These are phyloP conservation scores for Vicia faba DNA, from an alignment of 306 rosid genomes.

Conservation along the genomic window DNA sequence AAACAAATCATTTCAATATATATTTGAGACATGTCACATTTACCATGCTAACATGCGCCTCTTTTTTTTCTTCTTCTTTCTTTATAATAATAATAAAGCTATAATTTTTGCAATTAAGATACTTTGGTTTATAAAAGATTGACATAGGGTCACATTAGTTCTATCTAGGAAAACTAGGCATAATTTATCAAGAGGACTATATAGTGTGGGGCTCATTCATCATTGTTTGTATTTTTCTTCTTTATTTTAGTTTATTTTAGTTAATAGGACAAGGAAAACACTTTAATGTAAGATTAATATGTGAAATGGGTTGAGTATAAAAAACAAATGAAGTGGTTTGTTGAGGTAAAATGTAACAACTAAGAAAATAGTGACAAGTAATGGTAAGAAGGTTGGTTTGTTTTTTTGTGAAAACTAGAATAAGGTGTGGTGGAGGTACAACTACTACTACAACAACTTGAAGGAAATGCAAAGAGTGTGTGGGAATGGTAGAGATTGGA, in stretches of 20 bases:
- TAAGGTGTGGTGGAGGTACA: not conserved
- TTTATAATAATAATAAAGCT: too few relatives aligned
- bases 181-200: not conserved
- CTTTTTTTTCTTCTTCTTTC: too few relatives aligned
- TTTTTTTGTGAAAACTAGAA: not conserved
- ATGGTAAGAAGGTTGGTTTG: not conserved
- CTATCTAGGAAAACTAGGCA: not conserved
- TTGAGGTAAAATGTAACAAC: not conserved
- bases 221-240: not conserved
- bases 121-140: not conserved
- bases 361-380: not conserved
- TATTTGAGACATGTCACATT: slow-evolving; percentile 41
- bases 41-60: slow-evolving; percentile 9
- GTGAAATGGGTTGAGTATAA: not conserved
- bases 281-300: not conserved
- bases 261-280: slow-evolving; percentile 1
- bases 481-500: not conserved
- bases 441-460: not conserved
- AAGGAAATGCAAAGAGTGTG: not conserved
- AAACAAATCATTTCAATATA: slow-evolving; percentile 22
- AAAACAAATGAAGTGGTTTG: not conserved
- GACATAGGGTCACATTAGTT: not conserved
- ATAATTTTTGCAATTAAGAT: not conserved
- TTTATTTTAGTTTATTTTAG: slow-evolving; percentile 7
- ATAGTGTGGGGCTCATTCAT: not conserved